Percentiles rank a stretch among this genome's conserved stretches.
Conservation (phyloP, 2,329 filamentous ascomycete genomes). For the Nigrograna mackinnonii region DNA sequence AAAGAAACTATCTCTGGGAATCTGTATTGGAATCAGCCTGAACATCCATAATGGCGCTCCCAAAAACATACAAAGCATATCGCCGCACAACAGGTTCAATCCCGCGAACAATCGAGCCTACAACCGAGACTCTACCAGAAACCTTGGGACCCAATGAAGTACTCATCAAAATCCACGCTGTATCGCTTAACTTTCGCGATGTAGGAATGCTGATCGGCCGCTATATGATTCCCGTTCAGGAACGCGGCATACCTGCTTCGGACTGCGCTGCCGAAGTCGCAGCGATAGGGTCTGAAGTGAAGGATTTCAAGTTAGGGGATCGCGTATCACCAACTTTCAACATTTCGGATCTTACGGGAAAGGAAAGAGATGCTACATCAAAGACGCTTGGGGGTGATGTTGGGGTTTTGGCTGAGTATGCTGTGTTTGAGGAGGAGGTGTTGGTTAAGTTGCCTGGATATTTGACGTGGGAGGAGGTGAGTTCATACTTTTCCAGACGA, state of each 20-base stretch:
- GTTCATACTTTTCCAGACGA: no score
- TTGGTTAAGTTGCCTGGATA: constrained; percentile 25
- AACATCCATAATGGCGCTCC: background rate
- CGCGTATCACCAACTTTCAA: constrained; percentile 21
- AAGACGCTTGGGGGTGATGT: constrained; percentile 11
- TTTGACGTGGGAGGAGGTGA: constrained; percentile 27
- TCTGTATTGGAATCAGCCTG: no score
- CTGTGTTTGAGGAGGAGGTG: constrained; percentile 23
- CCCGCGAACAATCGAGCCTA: background rate
- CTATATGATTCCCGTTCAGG: constrained; percentile 13
- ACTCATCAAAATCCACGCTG: constrained; percentile 26
- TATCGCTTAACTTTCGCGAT: constrained; percentile 32
- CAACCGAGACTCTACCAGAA: constrained; percentile 16
- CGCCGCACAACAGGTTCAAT: background rate
- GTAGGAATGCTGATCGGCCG: constrained; percentile 24
- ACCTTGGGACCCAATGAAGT: constrained; percentile 18
- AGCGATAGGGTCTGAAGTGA: constrained; percentile 18
- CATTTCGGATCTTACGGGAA: constrained; percentile 10
- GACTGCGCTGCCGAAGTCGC: constrained; percentile 30
- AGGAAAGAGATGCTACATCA: constrained; percentile 1
- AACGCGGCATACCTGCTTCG: constrained; percentile 22
- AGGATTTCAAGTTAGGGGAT: constrained; percentile 22
- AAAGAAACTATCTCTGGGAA: no score
- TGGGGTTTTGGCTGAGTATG: constrained; percentile 29
- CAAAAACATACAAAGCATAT: background rate